Percentiles rank a stretch among this genome's conserved stretches.
Evolutionary conservation across 192 early-diverging fungal genomes (phyloP).

Genomic region (Podila epicladia): DNA sequence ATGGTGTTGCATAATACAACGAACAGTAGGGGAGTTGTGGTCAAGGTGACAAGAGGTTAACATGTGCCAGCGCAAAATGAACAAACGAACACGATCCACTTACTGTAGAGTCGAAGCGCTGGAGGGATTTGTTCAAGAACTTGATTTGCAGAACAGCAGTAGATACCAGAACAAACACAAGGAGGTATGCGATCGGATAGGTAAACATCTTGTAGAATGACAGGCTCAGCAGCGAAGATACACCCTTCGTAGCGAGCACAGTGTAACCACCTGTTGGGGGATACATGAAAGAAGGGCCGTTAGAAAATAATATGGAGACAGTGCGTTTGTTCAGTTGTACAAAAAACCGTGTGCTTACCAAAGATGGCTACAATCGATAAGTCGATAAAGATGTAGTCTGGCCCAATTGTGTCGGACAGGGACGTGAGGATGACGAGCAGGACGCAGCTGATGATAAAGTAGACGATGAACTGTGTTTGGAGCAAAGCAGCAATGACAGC

Average conservation of each 20-base stretch:
- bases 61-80: background rate
- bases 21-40: background rate
- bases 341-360: constrained; percentile 52
- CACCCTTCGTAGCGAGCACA: constrained; percentile 74
- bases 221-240: constrained; percentile 72
- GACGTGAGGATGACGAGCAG: constrained; percentile 45
- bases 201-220: constrained; percentile 71
- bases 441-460: constrained; percentile 56
- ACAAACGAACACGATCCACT: background rate
- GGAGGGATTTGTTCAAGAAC: constrained; percentile 74
- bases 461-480: constrained; percentile 62
- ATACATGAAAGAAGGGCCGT: background rate
- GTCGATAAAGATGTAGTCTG: constrained; percentile 68
- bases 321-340: no score
- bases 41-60: background rate
- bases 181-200: constrained; percentile 70
- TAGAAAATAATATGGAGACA: no score
- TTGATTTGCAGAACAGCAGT: constrained; percentile 74
- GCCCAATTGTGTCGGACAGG: constrained; percentile 60
- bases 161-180: constrained; percentile 63
- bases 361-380: constrained; percentile 73
- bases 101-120: constrained; percentile 71
- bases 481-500: constrained; percentile 60
- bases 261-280: constrained; percentile 69
- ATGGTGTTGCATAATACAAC: background rate